Conservation (phyloP, 768 basidiomycete genomes). For the Auricularia heimuer region DNA sequence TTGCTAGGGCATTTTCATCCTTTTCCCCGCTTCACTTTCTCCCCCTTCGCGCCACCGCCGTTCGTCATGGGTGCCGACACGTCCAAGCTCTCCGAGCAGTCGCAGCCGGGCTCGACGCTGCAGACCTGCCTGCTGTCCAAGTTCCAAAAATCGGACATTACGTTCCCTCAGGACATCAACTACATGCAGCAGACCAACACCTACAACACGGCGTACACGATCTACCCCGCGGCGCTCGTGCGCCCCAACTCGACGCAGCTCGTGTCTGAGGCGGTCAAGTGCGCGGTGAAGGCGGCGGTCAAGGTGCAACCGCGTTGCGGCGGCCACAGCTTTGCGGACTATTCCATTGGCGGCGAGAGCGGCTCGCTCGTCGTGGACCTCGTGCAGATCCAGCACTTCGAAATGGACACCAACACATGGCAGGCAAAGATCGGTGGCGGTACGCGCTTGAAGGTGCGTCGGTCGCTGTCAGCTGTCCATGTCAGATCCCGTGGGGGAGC, state of each 20-base stretch:
- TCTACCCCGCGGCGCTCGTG: constrained; percentile 18
- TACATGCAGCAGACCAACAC: background rate
- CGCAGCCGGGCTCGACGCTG: constrained; percentile 1
- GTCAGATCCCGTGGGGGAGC: background rate
- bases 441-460: constrained; percentile 4
- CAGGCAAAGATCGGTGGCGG: constrained; percentile 17
- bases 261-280: constrained; percentile 14
- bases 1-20: too few species aligned
- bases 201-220: constrained; percentile 5
- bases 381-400: constrained; percentile 16
- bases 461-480: background rate
- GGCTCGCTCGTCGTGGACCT: constrained; percentile 24
- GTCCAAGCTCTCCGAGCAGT: background rate
- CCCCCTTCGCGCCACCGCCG: too few species aligned
- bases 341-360: constrained; percentile 19
- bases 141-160: background rate
- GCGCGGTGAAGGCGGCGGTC: constrained; percentile 12
- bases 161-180: background rate
- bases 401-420: constrained; percentile 19
- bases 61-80: background rate
- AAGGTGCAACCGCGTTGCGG: constrained; percentile 15
- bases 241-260: constrained; percentile 10
- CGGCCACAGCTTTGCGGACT: constrained; percentile 18
- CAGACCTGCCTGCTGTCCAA: background rate
- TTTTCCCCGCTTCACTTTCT: too few species aligned